These are phyloP conservation scores for Podospora sp. DNA, from an alignment of 495 filamentous ascomycete genomes.

Conservation along the genomic window DNA sequence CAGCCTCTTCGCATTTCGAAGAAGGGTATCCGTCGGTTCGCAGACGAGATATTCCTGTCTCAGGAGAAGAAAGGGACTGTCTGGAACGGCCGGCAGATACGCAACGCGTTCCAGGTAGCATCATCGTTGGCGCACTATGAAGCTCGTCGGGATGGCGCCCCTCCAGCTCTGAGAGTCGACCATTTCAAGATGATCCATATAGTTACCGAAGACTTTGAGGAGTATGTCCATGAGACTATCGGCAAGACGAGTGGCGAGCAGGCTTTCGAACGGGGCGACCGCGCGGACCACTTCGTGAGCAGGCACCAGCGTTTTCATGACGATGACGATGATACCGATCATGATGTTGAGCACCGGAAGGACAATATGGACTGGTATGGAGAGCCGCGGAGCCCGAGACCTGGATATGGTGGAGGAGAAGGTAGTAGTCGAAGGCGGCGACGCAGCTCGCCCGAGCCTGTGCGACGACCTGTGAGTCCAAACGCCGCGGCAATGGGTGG, in stretches of 20 bases:
- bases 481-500: neutral
- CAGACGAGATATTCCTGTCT: constrained; percentile 4
- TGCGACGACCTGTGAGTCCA: neutral
- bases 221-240: constrained; percentile 21
- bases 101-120: constrained; percentile 49
- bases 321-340: neutral
- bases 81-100: constrained; percentile 53
- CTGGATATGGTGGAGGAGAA: neutral
- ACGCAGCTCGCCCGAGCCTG: neutral
- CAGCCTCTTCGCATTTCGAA: constrained; percentile 20
- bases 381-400: neutral
- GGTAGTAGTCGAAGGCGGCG: neutral
- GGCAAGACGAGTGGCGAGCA: constrained; percentile 20
- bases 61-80: constrained; percentile 50
- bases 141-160: constrained; percentile 7
- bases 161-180: constrained; percentile 17
- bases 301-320: neutral
- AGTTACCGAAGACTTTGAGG: constrained; percentile 25
- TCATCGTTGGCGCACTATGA: constrained; percentile 60
- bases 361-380: neutral
- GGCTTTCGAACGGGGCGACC: constrained; percentile 23
- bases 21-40: constrained; percentile 21
- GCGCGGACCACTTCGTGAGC: constrained; percentile 19
- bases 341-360: neutral
- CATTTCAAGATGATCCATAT: constrained; percentile 27